Evolutionary conservation across 164 flowering plant species (phyloP), one percentile per base, ranked within the genome.

Genomic region (Piper longum): DNA sequence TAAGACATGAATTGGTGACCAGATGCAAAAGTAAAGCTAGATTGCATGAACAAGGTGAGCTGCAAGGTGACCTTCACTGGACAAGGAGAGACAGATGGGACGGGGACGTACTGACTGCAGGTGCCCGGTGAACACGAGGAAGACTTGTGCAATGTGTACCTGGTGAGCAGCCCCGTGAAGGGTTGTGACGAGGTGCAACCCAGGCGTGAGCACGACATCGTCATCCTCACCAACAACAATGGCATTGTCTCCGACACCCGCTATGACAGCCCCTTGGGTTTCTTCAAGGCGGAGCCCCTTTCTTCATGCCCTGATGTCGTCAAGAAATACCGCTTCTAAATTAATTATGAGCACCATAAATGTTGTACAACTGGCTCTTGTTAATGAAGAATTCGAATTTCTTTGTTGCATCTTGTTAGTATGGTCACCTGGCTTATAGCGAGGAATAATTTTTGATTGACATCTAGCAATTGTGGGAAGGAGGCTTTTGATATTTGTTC

Each of bases 51-150:
- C 65, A 66, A 72, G 1, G 75, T 66, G 26, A 71, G 58, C 17
- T 78, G 75, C 3, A 13, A 41, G 40, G 1, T 76, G 2, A 77
- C 77, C 0, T 71, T 57, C 74, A 65, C 61, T 8, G 43, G 44
- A 0, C 79, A 82, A 0, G 95, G 72, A 4, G 64, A 19, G 41
- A 81, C 86, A 0, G 84, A 80, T n/a, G 45, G 41, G 5, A 3
- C 16, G 0, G 91, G 89, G 5, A 45, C 18, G 0, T 80, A 81
- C 78, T n/a, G 61, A 16, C 26, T 81, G 5, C 60, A 67, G 0
- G 82, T 77, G 5, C 72, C 72, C 1, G 84, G 81, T 5, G 83
- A 84, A 6, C 83, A 75, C 36, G 87, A 80, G 65, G 86, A 82
- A 36, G 88, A 87, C 18, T 55, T 81, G 2, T 87, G 93, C 54